A percentile compares a stretch with the other conserved stretches of the same genome.
phyloP scores from a whole-genome alignment of 176 grass and related monocot species.

The Ensete ventricosum region DNA sequence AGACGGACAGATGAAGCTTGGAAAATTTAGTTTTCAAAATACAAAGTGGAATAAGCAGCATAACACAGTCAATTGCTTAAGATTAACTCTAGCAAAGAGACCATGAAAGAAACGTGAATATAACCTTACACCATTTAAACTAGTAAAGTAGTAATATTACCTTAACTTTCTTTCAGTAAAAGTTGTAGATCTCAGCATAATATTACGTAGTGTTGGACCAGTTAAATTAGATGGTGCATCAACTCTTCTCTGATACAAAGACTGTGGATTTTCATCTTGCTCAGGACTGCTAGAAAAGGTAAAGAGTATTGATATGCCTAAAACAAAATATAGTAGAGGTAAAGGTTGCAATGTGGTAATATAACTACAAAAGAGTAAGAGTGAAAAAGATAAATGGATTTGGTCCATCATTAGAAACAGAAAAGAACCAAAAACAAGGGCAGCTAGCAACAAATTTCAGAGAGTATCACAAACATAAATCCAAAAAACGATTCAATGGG shows the following conservation, averaged over 20 bases:
- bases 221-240: slow-evolving; percentile 86
- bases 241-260: slow-evolving; percentile 60
- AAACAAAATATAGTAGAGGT: background rate
- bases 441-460: too few species aligned
- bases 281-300: slow-evolving; percentile 38
- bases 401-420: background rate
- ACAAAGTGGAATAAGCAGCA: background rate
- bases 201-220: slow-evolving; percentile 59
- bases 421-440: background rate
- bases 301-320: background rate
- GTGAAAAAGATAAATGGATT: background rate
- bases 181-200: slow-evolving; percentile 83
- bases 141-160: slow-evolving; percentile 28
- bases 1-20: background rate
- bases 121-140: background rate
- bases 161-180: slow-evolving; percentile 92
- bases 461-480: too few species aligned
- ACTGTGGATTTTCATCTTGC: slow-evolving; percentile 53
- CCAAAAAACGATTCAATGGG: too few species aligned
- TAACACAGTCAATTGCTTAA: background rate
- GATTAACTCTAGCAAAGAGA: background rate
- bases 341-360: too few species aligned
- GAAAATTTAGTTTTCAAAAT: background rate
- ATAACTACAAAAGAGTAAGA: background rate
- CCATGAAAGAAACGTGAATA: background rate